Base-by-base conservation (phyloP, 2,329 filamentous ascomycete genomes). In the Fusarium tjaetaba region DNA sequence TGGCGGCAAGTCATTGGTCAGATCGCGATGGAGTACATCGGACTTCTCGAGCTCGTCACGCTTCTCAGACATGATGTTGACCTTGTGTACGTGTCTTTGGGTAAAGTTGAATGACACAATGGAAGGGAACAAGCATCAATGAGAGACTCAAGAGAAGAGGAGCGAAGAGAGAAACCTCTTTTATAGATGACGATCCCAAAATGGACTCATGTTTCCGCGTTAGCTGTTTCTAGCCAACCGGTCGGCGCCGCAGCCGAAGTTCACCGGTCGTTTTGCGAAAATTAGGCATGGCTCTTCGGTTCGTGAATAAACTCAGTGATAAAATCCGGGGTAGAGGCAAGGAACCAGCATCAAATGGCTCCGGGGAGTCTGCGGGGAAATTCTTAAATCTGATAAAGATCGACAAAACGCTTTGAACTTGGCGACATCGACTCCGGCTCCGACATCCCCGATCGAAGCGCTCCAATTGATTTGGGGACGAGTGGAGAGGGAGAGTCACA, bases 321-420 rank as follows among this genome's bases (percentile, higher is more conserved):
- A 67, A 42, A 68, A 68, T 68, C 65, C 20, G 65, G 65, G 65
- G 65, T 46, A 68, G 46, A 68, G 24, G 34, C 65, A 68, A 42
- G 65, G 53, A 68, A 68, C 24, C 45, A 42, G 22, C 39, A 34
- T 43, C 24, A 24, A 22, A 26, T 41, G 36, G 7, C 4, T 24
- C 38, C 39, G 58, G 65, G 65, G 63, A 32, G 38, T 52, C 41
- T 68, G 65, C 53, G 63, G 63, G 63, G 65, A 30, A 61, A 46
- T 13, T 28, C 53, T 68, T 11, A 3, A 48, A 46, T 13, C 16
- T 32, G 39, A 14, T 9, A 38, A 22, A 30, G 65, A 68, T 68
- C 63, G 11, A 32, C 63, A 26, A 22, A 22, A 9, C 26, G 20
- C 26, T 55, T 20, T 22, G 4, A 30, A 11, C 30, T 61, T 51